Evolutionary conservation across 2,329 filamentous ascomycete species (phyloP), one percentile per base, ranked within the genome.

Genomic region (Fusarium papillatum): DNA sequence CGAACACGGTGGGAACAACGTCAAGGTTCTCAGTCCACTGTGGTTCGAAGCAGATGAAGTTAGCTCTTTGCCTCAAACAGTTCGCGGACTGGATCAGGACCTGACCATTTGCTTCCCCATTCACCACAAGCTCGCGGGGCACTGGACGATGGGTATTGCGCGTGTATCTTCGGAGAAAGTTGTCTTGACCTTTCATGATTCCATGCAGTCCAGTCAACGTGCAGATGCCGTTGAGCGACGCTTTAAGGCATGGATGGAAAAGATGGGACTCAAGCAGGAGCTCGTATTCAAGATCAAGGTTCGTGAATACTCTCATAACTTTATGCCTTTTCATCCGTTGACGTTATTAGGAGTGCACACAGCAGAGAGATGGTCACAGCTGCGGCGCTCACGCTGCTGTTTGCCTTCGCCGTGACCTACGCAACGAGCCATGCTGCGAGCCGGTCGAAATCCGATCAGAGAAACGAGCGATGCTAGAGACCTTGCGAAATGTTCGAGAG

Each of bases 41-140:
- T 74, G 71, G 71, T 57, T 74, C 26, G 36, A 41, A 4, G 17
- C n/a, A 7, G 31, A 41, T 5, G 43, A 43, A 14, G 24, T 19
- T 0, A 38, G 9, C 5, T 16, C 19, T 7, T 24, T 38, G 5
- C 46, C 17, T 16, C 66, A 46, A 4, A 41, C 31, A 3, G 19
- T 73, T 3, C 48, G 69, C 0, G 16, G 2, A 16, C 29, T 24
- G 46, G 17, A 6, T 2, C 26, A 7, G n/a, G 48, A 24, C 14
- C 50, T 59, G 10, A 38, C 53, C 7, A 17, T 70, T n/a, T 63
- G 62, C 14, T 67, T 74, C 17, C 14, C 39, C 0, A 67, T 74
- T 7, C 66, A 74, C 22, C 66, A 74, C 2, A 39, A 26, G n/a
- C 19, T 14, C 5, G 11, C 62, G 0, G 46, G 34, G 19, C 64